phyloP scores from a whole-genome alignment of 306 rosid species.

The Trifolium dubium region DNA sequence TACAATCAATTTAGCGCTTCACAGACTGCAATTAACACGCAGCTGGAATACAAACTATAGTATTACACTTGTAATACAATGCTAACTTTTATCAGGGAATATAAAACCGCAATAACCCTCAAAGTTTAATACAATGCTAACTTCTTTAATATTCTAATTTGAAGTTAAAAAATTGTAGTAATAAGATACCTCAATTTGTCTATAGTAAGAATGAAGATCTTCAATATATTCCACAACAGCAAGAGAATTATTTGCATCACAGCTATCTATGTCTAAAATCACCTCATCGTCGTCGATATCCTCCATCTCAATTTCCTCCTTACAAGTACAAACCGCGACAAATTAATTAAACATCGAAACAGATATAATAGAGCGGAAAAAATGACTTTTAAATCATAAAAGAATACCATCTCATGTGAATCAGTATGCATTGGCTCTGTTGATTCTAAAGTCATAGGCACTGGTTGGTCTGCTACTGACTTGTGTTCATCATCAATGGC shows the following conservation, averaged over 20 bases:
- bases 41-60: neutral
- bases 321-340: conserved; percentile 14
- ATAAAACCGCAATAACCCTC: too few species aligned
- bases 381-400: conserved; percentile 41
- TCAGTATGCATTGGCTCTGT: conserved; percentile 46
- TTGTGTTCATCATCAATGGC: conserved; percentile 78
- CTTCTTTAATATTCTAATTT: neutral
- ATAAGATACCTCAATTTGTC: conserved; percentile 69
- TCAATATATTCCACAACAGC: conserved; percentile 84
- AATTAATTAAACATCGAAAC: conserved; percentile 23
- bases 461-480: conserved; percentile 61
- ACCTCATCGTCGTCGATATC: conserved; percentile 69
- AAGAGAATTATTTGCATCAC: conserved; percentile 64
- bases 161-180: conserved; percentile 41
- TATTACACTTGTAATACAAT: too few species aligned
- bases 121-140: neutral
- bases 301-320: conserved; percentile 95
- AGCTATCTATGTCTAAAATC: conserved; percentile 65
- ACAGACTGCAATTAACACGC: neutral
- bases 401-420: conserved; percentile 66
- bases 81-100: too few species aligned
- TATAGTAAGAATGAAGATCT: conserved; percentile 71
- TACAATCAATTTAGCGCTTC: neutral
- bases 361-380: neutral
- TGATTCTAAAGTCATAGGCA: conserved; percentile 80